Percentiles rank a stretch among this genome's conserved stretches.
Evolutionary conservation across 2,329 filamentous ascomycete genomes (phyloP).

Genomic region (Beauveria bassiana): DNA sequence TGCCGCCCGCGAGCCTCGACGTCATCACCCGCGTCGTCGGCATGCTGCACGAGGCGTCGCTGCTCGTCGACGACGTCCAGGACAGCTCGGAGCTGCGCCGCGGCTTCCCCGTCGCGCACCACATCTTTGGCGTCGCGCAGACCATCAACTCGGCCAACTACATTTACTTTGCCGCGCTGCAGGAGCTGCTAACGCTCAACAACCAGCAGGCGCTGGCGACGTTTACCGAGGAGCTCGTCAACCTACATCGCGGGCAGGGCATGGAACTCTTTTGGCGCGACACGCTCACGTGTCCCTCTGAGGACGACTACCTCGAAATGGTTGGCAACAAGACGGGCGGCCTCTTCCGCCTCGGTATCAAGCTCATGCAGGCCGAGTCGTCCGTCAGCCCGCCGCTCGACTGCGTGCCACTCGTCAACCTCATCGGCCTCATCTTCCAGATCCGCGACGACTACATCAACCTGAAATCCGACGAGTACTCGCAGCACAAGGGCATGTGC

Average conservation of each 20-base stretch:
- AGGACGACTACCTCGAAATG: constrained; percentile 93
- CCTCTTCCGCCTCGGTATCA: constrained; percentile 75
- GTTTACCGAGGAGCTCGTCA: constrained; percentile 75
- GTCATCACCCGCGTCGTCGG: constrained; percentile 73
- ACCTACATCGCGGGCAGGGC: constrained; percentile 79
- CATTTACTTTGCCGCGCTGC: constrained; percentile 73
- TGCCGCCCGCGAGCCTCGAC: constrained; percentile 60
- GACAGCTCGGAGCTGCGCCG: constrained; percentile 70
- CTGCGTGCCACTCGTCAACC: constrained; percentile 77
- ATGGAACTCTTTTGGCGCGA: constrained; percentile 91
- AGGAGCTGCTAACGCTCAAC: constrained; percentile 63
- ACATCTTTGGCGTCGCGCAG: constrained; percentile 77
- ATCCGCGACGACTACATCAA: constrained; percentile 94
- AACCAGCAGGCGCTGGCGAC: constrained; percentile 61
- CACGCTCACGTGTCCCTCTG: constrained; percentile 72
- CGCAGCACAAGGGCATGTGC: constrained; percentile 83
- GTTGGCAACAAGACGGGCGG: constrained; percentile 86
- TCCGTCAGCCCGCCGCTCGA: constrained; percentile 39
- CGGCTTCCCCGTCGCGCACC: constrained; percentile 74
- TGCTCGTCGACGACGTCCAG: constrained; percentile 83
- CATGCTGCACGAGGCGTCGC: constrained; percentile 78
- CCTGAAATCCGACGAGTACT: constrained; percentile 66
- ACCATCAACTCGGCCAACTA: constrained; percentile 91
- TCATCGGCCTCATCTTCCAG: constrained; percentile 80
- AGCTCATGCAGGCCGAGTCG: constrained; percentile 78